These are phyloP conservation scores for Pyropia haitanensis DNA, from an alignment of 23 red algal species.

Conservation along the genomic window DNA sequence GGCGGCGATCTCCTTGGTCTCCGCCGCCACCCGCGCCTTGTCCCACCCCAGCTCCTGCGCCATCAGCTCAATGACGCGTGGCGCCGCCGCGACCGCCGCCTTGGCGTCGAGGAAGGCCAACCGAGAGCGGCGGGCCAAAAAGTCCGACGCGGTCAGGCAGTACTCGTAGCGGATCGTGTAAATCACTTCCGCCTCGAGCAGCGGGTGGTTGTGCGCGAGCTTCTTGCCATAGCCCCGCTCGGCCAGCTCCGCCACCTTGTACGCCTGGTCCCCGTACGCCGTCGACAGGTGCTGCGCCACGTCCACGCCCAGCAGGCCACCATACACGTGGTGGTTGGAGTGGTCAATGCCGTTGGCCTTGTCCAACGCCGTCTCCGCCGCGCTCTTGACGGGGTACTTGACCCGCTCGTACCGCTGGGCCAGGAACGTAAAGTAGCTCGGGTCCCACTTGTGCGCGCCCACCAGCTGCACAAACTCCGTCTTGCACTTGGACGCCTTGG, in stretches of 20 bases:
- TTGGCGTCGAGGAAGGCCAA: constrained; percentile 80
- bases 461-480: constrained; percentile 70
- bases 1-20: constrained; percentile 14
- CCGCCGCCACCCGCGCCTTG: constrained; percentile 21
- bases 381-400: constrained; percentile 21
- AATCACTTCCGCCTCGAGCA: constrained; percentile 86
- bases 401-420: constrained; percentile 62
- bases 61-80: constrained; percentile 70
- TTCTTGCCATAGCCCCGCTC: constrained; percentile 53
- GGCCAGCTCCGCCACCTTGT: constrained; percentile 81
- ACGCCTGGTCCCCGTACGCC: constrained; percentile 94
- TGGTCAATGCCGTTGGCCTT: too few relatives aligned
- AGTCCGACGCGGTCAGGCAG: constrained; percentile 79
- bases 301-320: constrained; percentile 48
- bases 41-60: constrained; percentile 59
- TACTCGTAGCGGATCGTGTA: constrained; percentile 76
- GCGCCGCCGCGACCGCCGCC: constrained; percentile 46
- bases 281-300: constrained; percentile 73
- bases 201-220: constrained; percentile 56
- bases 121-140: constrained; percentile 69
- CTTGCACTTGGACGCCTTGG: constrained; percentile 60
- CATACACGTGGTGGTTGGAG: too few relatives aligned
- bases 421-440: constrained; percentile 83
- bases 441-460: constrained; percentile 81
- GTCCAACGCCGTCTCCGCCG: constrained; percentile 22